A percentile compares a stretch with the other conserved stretches of the same genome.
These are phyloP conservation scores for Fusarium proliferatum DNA, from an alignment of 2,329 filamentous ascomycete genomes.

Conservation along the genomic window DNA sequence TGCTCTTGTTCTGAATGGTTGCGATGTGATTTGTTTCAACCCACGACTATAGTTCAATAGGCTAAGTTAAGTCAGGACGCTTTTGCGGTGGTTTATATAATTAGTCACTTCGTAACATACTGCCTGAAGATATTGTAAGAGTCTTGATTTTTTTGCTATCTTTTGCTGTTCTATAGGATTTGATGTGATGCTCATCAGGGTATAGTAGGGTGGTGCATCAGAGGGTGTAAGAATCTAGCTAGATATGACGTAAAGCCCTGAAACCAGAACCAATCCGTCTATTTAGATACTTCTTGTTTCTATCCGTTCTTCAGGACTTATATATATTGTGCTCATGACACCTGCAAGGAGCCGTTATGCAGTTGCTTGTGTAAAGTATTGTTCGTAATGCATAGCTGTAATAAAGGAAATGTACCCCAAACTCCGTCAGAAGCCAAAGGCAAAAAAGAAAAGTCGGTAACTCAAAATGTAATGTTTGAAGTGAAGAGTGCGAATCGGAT, in stretches of 20 bases:
- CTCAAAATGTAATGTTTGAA: constrained; percentile 5
- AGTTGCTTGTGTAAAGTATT: constrained; percentile 26
- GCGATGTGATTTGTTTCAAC: background rate
- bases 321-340: constrained; percentile 12
- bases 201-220: constrained; percentile 46
- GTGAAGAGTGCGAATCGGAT: constrained; percentile 4
- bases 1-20: background rate
- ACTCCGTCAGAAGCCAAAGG: background rate
- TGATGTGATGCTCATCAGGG: constrained; percentile 49
- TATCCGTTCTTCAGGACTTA: constrained; percentile 13
- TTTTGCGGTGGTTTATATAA: background rate
- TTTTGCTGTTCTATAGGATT: constrained; percentile 27
- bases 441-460: background rate
- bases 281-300: constrained; percentile 24
- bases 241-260: constrained; percentile 26
- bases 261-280: constrained; percentile 26
- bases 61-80: too few relatives aligned
- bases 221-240: constrained; percentile 19
- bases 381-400: constrained; percentile 20
- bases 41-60: too few relatives aligned
- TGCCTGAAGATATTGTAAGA: background rate
- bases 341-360: constrained; percentile 37
- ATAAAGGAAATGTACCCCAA: constrained; percentile 25
- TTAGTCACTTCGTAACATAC: background rate
- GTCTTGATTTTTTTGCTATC: constrained; percentile 23